Base-by-base conservation (phyloP, 441 rosid species). In the Macaranga tanarius region DNA sequence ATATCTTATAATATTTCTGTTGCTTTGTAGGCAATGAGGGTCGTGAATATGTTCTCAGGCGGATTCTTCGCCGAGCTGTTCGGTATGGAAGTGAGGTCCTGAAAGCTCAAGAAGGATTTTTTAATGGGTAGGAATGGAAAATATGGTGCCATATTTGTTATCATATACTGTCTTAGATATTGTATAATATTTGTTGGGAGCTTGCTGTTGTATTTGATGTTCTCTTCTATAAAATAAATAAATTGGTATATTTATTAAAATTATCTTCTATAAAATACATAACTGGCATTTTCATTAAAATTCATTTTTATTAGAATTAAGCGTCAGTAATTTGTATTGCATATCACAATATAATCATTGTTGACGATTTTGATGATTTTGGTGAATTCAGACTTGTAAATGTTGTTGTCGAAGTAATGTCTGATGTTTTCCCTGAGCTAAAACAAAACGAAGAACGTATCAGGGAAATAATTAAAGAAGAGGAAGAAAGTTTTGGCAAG, bases 61-160 rank as follows among this genome's bases (percentile, higher is more conserved):
- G 98, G 59, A 96, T 96, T 80, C 97, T 96, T 76, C 99, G 99
- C 62, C 95, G 98, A 79, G 99, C 98, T 65, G 97, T 96, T 72
- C 96, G 99, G 45, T 93, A 92, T 76, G 97, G 99, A 38, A 89
- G 85, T 57, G 97, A 96, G 86, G 95, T 92, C 78, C 81, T 96
- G 11, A 92, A 89, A 80, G 98, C 97, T 23, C 86, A 81, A 71
- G 95, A 89, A 82, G 99, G 99, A 58, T 96, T 93, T 84, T 93
- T 96, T 77, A 90, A 84, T 59, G 87, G 98, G 99, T 95, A 86
- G 38, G 86, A 75, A 74, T 42, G 63, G 55, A 31, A 31, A 44
- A 65, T 62, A 23, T 66, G 55, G 34, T 63, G 19, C 57, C 47
- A 25, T 31, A 47, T 23, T 56, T 58, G 44, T 50, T 17, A 0